phyloP scores from a whole-genome alignment of 352 stramenopile genomes.

The Phytopythium helicoides region DNA sequence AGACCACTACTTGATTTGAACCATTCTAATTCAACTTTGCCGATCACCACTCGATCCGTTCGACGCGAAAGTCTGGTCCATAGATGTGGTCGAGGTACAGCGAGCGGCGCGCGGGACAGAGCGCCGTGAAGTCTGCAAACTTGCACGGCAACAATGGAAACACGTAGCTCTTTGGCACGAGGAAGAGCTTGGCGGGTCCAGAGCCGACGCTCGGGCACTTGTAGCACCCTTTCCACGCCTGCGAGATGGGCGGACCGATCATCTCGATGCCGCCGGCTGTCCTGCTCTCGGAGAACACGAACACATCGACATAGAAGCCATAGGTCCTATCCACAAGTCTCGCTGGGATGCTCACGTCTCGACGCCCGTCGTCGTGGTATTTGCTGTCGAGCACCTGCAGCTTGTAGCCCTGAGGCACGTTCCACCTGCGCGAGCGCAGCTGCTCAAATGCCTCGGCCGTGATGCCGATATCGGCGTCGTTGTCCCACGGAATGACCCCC shows the following conservation, averaged over 20 bases:
- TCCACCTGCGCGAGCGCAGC: constrained; percentile 27
- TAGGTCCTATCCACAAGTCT: constrained; percentile 52
- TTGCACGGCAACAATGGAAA: constrained; percentile 44
- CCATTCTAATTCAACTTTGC: too few species aligned
- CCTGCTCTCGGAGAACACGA: constrained; percentile 46
- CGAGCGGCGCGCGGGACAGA: constrained; percentile 43
- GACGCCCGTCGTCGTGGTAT: constrained; percentile 22
- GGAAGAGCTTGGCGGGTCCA: constrained; percentile 23
- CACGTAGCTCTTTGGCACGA: constrained; percentile 42
- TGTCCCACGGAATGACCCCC: constrained; percentile 51
- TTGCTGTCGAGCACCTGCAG: constrained; percentile 52
- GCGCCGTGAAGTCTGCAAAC: constrained; percentile 43
- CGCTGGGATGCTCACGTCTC: constrained; percentile 53
- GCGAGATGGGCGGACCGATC: constrained; percentile 35
- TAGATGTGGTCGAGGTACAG: constrained; percentile 62
- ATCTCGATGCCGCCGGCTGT: constrained; percentile 24
- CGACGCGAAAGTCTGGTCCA: constrained; percentile 36
- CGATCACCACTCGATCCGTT: neutral
- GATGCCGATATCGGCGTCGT: constrained; percentile 56
- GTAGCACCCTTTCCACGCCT: constrained; percentile 40
- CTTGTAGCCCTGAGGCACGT: constrained; percentile 31
- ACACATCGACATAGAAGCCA: constrained; percentile 68
- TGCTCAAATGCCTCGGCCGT: constrained; percentile 32
- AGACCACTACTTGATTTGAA: too few species aligned
- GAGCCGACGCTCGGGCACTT: constrained; percentile 36